Conservation (phyloP, 1,284 basidiomycete species). For the Wolfiporia cocos region DNA sequence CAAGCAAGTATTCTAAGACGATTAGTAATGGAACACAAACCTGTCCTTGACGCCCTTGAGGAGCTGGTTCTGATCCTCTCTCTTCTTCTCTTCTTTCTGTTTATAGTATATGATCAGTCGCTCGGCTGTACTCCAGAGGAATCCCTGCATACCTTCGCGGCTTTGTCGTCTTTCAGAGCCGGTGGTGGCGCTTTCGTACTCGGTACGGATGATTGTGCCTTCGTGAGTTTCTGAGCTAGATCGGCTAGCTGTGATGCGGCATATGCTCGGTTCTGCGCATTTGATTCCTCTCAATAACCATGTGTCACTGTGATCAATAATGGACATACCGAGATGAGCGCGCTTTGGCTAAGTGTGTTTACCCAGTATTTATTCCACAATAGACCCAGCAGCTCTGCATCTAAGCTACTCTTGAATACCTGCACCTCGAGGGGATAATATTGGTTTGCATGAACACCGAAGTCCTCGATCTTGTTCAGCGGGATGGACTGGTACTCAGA, state of each 20-base stretch:
- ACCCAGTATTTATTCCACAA: constrained; percentile 99
- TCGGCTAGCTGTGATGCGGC: constrained; percentile 86
- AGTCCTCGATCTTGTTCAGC: constrained; percentile 92
- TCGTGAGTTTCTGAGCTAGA: constrained; percentile 81
- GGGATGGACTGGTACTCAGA: constrained; percentile 94
- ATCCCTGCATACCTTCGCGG: constrained; percentile 9
- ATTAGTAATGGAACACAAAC: constrained; percentile 37
- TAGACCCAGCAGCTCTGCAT: constrained; percentile 81
- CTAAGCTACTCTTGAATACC: constrained; percentile 89
- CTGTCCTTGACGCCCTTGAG: constrained; percentile 82
- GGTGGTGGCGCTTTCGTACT: constrained; percentile 53
- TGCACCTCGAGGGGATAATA: constrained; percentile 95
- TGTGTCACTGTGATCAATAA: no score
- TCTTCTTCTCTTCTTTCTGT: constrained; percentile 68
- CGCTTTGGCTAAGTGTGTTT: constrained; percentile 88
- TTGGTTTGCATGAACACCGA: constrained; percentile 95
- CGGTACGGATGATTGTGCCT: constrained; percentile 48
- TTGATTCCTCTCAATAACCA: no score
- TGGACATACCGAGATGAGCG: constrained; percentile 72
- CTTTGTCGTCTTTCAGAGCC: constrained; percentile 42
- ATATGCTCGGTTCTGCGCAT: constrained; percentile 85
- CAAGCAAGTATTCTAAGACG: neutral
- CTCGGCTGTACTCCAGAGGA: constrained; percentile 3
- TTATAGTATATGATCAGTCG: constrained; percentile 5
- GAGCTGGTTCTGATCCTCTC: constrained; percentile 73